Conservation (phyloP, 1,284 basidiomycete genomes). For the Rhizoctonia solani region DNA sequence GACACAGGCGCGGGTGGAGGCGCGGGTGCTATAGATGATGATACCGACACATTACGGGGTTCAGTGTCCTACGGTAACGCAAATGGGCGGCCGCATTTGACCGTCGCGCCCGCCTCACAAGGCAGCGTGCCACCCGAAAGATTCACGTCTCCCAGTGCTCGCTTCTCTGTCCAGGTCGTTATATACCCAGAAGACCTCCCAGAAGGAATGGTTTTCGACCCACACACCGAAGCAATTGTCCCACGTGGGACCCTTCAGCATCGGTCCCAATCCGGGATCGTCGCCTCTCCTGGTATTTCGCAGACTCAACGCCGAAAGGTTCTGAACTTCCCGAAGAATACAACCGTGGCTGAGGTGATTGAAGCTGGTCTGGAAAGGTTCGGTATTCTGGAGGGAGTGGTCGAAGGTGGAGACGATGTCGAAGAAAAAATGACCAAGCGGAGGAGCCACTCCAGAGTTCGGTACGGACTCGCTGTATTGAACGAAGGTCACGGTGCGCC, state of each 20-base stretch:
- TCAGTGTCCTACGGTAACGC: conserved; percentile 17
- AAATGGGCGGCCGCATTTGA: conserved; percentile 1
- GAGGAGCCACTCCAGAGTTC: conserved; percentile 73
- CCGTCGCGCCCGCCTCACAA: neutral
- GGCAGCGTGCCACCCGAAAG: conserved; percentile 64
- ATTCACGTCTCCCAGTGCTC: conserved; percentile 76
- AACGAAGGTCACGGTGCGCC: conserved; percentile 65
- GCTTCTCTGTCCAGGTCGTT: conserved; percentile 84
- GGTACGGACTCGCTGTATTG: conserved; percentile 74
- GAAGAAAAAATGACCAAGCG: conserved; percentile 88
- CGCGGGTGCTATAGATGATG: conserved; percentile 46
- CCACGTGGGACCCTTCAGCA: conserved; percentile 65
- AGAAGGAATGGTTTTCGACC: conserved; percentile 91
- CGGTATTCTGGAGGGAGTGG: conserved; percentile 92
- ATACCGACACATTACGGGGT: conserved; percentile 21
- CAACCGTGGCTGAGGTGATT: conserved; percentile 94
- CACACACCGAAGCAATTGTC: conserved; percentile 86
- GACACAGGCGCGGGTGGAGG: conserved; percentile 45
- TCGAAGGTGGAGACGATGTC: conserved; percentile 96
- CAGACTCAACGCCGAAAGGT: conserved; percentile 70
- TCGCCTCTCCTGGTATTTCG: conserved; percentile 58
- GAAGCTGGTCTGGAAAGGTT: conserved; percentile 90
- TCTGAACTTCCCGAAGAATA: conserved; percentile 88
- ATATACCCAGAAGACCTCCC: conserved; percentile 90
- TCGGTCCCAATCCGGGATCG: conserved; percentile 51